Base-by-base conservation (phyloP, 2,329 filamentous ascomycete genomes). In the Pseudopyricularia cyperi region DNA sequence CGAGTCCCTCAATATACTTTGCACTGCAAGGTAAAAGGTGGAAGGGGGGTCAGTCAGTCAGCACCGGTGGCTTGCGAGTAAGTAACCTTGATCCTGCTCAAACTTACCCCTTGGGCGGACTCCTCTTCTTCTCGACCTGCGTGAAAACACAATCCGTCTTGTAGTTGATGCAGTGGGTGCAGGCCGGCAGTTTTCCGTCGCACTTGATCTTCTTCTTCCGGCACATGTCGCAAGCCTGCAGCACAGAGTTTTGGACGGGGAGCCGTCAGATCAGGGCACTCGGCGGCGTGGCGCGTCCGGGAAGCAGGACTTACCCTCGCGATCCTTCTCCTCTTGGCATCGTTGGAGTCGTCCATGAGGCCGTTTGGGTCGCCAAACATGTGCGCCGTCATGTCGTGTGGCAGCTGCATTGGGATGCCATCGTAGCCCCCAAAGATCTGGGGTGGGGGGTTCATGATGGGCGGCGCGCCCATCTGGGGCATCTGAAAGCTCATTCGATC, bases 71-170 rank as follows among this genome's bases (percentile, higher is more conserved):
- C 53, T 44, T 17, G 22, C 11, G 12, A 50, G 28, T 48, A 52
- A 51, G 33, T 35, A 17, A 32, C 4, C 47, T n/a, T 7, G n/a
- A n/a, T n/a, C 32, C 55, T 52, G 34, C 50, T 47, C 28, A 28
- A 7, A 66, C 78, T 58, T 77, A 95, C 89, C 93, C 91, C 75
- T 97, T 98, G 1, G 91, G 93, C 51, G 93, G 91, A 66, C 87
- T 93, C 54, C 93, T 80, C 76, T 98, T 98, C 82, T 98, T 98
- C 72, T 98, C 93, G 35, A 97, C 90, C 65, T 95, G 89, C 1
- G 93, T 97, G 65, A 97, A 97, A 60, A 95, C 80, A 67, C 91
- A 98, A 61, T 95, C 89, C 5, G 90, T 96, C 75, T 96, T 96
- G 74, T 96, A 96, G 67, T 96, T 97, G 66, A 86, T 85, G 67